Conservation (phyloP, 2,329 filamentous ascomycete species). For the Aspergillus versicolor region DNA sequence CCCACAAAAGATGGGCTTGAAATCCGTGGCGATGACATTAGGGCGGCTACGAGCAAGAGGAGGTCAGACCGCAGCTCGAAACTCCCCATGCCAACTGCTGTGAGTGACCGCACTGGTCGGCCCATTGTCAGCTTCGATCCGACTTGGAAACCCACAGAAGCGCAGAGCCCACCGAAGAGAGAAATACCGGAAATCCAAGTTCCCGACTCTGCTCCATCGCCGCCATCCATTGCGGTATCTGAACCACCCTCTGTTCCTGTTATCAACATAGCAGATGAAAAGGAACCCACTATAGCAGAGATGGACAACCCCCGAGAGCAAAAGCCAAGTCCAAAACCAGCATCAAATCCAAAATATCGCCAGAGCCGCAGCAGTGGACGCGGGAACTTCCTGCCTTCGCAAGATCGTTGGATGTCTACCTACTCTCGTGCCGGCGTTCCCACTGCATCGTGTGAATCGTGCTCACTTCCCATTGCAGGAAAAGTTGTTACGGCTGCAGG, state of each 20-base stretch:
- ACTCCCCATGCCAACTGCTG: conserved; percentile 82
- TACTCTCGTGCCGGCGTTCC: conserved; percentile 51
- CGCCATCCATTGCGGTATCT: conserved; percentile 34
- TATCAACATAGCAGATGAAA: conserved; percentile 53
- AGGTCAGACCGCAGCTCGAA: conserved; percentile 84
- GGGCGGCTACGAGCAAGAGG: conserved; percentile 88
- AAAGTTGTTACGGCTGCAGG: conserved; percentile 84
- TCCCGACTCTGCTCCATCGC: conserved; percentile 50
- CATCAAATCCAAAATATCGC: conserved; percentile 18
- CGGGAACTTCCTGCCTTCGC: conserved; percentile 36
- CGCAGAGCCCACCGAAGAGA: conserved; percentile 26
- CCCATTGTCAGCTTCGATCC: conserved; percentile 97
- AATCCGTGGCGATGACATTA: conserved; percentile 82
- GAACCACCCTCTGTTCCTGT: conserved; percentile 41
- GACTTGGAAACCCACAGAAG: conserved; percentile 67
- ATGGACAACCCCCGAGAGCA: conserved; percentile 23
- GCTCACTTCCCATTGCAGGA: conserved; percentile 79
- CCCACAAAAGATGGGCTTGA: conserved; percentile 76
- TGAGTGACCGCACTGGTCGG: conserved; percentile 84
- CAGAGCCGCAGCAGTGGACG: conserved; percentile 28
- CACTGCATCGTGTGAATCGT: conserved; percentile 80
- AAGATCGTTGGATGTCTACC: conserved; percentile 36
- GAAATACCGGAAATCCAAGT: conserved; percentile 25
- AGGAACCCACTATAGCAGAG: conserved; percentile 40
- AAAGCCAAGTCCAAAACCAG: conserved; percentile 15